A percentile compares a stretch with the other conserved stretches of the same genome.
Conservation (phyloP, 306 rosid genomes). For the Medicago truncatula region DNA sequence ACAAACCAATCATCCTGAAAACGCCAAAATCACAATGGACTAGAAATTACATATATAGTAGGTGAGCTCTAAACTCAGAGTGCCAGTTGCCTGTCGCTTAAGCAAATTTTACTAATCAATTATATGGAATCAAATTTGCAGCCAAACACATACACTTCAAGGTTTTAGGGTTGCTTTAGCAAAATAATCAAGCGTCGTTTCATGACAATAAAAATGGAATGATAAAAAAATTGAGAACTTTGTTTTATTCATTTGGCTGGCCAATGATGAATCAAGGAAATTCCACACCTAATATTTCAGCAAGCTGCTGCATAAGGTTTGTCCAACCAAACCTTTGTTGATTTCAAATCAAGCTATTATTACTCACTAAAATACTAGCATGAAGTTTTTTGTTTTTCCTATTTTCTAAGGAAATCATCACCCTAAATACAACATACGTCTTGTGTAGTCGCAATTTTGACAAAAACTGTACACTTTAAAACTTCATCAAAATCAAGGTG, state of each 20-base stretch:
- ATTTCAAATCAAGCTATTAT: constrained; percentile 1
- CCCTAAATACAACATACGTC: not conserved
- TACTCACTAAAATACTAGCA: not conserved
- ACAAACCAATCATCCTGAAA: not conserved
- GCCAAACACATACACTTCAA: not conserved
- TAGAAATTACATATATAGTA: too few relatives aligned
- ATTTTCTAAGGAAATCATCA: not conserved
- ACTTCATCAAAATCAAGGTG: not conserved
- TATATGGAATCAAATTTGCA: not conserved
- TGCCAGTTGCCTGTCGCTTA: too few relatives aligned
- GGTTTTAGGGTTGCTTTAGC: not conserved
- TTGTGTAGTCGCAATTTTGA: not conserved
- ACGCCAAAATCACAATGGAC: too few relatives aligned
- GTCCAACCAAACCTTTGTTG: not conserved
- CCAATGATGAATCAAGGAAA: not conserved
- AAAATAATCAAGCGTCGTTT: too few relatives aligned
- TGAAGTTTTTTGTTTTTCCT: not conserved
- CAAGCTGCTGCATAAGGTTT: not conserved
- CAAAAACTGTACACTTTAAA: not conserved
- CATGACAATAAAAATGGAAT: not conserved
- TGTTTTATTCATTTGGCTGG: not conserved
- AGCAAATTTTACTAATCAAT: not conserved
- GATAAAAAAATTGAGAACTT: not conserved
- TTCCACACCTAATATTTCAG: not conserved
- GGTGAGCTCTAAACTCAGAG: too few relatives aligned